These are phyloP conservation scores for Erodium maritimum DNA, from an alignment of 345 rosid species.

Conservation along the genomic window DNA sequence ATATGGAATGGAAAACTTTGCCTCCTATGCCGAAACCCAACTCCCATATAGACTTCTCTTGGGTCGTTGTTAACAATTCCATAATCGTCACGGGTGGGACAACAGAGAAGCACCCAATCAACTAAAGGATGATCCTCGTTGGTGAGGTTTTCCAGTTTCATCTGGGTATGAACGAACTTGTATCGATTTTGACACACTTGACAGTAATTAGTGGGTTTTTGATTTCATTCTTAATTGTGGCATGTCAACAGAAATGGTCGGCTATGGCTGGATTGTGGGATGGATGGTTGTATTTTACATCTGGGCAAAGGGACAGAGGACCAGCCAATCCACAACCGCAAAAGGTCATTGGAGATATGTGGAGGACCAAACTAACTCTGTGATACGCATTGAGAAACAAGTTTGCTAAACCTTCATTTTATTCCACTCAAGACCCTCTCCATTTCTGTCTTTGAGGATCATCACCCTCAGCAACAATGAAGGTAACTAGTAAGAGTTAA, in stretches of 20 bases:
- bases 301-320: constrained; percentile 79
- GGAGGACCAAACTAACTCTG: constrained; percentile 80
- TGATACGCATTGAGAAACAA: no score
- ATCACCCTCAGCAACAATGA: no score
- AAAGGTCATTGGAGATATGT: constrained; percentile 62
- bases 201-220: no score
- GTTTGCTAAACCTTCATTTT: no score
- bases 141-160: constrained; percentile 71
- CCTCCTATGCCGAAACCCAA: constrained; percentile 72
- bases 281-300: constrained; percentile 73
- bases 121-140: constrained; percentile 61
- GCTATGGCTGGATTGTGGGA: constrained; percentile 61
- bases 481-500: no score
- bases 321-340: constrained; percentile 69
- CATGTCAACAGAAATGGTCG: constrained; percentile 90
- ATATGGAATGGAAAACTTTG: constrained; percentile 60
- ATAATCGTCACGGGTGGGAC: constrained; percentile 68
- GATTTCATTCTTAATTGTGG: no score
- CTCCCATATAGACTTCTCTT: constrained; percentile 74
- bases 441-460: no score
- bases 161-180: no score
- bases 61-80: constrained; percentile 70
- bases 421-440: no score
- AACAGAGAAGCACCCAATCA: constrained; percentile 70
- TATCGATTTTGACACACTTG: no score